A percentile compares a stretch with the other conserved stretches of the same genome.
Conservation (phyloP, 2,329 filamentous ascomycete species). For the Verticillium klebahnii region DNA sequence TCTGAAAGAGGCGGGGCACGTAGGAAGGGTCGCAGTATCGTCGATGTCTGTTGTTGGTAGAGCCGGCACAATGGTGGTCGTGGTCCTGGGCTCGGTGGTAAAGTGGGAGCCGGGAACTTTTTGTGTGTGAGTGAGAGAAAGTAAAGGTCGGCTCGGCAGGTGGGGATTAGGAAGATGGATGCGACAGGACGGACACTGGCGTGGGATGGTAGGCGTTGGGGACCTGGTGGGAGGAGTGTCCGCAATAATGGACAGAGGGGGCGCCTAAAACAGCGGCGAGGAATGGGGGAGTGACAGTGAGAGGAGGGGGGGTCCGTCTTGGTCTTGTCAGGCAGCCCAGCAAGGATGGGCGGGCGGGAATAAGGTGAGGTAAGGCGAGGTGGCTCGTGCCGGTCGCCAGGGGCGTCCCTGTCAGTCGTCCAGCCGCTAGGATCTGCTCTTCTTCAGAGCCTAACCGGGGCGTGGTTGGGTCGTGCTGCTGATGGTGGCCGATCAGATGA, state of each 20-base stretch:
- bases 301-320: background rate
- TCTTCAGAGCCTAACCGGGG: background rate
- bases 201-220: constrained; percentile 5
- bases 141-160: background rate
- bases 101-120: constrained; percentile 15
- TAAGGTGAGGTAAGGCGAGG: constrained; percentile 9
- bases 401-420: constrained; percentile 9
- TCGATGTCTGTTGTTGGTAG: constrained; percentile 1
- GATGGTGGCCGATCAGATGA: background rate
- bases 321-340: background rate
- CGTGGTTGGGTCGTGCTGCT: background rate
- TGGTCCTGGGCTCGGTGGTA: background rate
- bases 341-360: constrained; percentile 9
- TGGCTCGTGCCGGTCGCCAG: constrained; percentile 10
- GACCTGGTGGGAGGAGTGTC: constrained; percentile 7
- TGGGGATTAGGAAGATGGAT: background rate
- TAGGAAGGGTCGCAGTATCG: constrained; percentile 7
- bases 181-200: background rate
- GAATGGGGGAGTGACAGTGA: background rate
- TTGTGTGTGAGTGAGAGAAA: constrained; percentile 9
- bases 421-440: background rate
- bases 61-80: background rate
- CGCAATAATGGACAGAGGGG: constrained; percentile 14
- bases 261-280: constrained; percentile 7
- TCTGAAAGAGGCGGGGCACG: constrained; percentile 10